Percentiles rank a stretch among this genome's conserved stretches.
phyloP scores from a whole-genome alignment of 768 basidiomycete genomes.

The Xerocomus potaroensis region DNA sequence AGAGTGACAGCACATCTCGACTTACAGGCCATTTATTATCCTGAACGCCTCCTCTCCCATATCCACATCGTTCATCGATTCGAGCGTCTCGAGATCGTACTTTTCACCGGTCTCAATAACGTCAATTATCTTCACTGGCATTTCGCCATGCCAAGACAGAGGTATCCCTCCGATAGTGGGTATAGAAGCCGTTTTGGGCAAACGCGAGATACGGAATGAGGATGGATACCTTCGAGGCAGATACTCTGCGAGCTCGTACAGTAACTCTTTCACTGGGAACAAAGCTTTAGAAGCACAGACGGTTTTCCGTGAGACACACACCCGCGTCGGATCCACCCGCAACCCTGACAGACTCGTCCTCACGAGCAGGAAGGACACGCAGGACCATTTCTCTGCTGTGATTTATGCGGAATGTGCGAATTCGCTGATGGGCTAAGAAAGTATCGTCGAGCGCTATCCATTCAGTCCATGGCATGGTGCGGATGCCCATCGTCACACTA shows the following conservation, averaged over 20 bases:
- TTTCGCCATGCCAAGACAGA: constrained; percentile 39
- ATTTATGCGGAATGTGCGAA: constrained; percentile 51
- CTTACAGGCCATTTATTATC: constrained; percentile 60
- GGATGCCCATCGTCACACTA: constrained; percentile 73
- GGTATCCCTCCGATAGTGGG: constrained; percentile 24
- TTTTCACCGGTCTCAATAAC: constrained; percentile 48
- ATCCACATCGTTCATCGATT: constrained; percentile 19
- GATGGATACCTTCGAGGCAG: constrained; percentile 61
- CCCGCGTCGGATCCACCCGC: constrained; percentile 33
- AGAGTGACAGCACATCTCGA: constrained; percentile 3
- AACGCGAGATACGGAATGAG: constrained; percentile 52
- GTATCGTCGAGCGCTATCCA: constrained; percentile 75
- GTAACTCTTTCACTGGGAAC: constrained; percentile 53
- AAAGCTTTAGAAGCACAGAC: background rate
- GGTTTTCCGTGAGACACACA: constrained; percentile 4
- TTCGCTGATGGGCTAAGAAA: constrained; percentile 51
- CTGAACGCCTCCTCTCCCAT: constrained; percentile 55
- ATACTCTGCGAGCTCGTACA: constrained; percentile 68
- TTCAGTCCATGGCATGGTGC: constrained; percentile 64
- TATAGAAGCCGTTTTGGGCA: constrained; percentile 5
- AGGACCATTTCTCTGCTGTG: constrained; percentile 48
- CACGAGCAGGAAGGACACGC: constrained; percentile 42
- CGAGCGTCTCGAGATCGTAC: constrained; percentile 45
- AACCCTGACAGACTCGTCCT: constrained; percentile 36
- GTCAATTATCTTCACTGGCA: constrained; percentile 50